phyloP scores from a whole-genome alignment of 305 asterid genomes.

The Stenogyne calaminthoides region DNA sequence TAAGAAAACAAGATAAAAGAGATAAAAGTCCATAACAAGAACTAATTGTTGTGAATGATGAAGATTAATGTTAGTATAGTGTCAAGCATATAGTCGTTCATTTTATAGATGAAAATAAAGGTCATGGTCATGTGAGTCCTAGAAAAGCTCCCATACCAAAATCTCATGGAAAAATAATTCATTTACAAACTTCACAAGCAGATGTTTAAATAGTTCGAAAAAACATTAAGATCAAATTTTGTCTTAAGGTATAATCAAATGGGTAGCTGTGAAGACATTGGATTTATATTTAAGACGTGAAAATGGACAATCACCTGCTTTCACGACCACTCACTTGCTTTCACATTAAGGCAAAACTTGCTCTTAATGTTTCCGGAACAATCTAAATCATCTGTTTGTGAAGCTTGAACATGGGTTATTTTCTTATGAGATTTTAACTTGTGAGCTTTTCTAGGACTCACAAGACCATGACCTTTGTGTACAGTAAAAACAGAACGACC shows the following conservation, averaged over 20 bases:
- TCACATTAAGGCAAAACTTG: too few relatives aligned
- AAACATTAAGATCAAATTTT: background rate
- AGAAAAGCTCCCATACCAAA: background rate
- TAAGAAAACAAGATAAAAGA: too few relatives aligned
- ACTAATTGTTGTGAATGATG: background rate
- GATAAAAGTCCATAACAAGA: background rate
- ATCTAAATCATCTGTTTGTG: too few relatives aligned
- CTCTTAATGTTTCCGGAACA: too few relatives aligned
- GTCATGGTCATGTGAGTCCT: background rate
- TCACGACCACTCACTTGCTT: too few relatives aligned
- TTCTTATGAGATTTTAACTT: too few relatives aligned
- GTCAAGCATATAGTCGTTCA: background rate
- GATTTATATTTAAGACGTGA: too few relatives aligned
- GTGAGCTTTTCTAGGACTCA: too few relatives aligned
- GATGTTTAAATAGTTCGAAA: background rate
- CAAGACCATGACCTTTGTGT: too few relatives aligned
- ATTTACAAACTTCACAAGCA: background rate
- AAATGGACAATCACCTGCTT: too few relatives aligned
- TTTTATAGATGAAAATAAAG: background rate
- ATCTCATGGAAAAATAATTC: background rate
- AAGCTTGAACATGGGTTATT: too few relatives aligned
- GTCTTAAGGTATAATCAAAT: background rate
- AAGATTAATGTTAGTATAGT: background rate
- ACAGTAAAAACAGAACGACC: too few relatives aligned
- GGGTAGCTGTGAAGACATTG: background rate